Evolutionary conservation across 108 stramenopile genomes (phyloP).

Genomic region (Nitzschia palea): DNA sequence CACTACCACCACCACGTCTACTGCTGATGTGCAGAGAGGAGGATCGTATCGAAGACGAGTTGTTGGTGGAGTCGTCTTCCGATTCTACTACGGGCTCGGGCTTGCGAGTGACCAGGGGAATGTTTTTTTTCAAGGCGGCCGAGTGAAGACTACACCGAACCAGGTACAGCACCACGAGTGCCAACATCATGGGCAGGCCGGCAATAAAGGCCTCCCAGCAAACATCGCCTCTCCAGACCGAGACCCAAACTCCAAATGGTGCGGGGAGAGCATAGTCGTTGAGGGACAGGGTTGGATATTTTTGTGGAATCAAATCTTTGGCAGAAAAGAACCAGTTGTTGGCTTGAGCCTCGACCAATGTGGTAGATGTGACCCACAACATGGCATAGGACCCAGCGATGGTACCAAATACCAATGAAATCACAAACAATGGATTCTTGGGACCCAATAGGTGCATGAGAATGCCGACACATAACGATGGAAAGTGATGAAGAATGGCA

Average conservation of each 20-base stretch:
- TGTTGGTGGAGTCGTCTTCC: neutral
- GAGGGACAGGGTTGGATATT: neutral
- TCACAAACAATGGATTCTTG: constrained; percentile 54
- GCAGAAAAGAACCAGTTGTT: constrained; percentile 61
- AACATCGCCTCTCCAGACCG: constrained; percentile 9
- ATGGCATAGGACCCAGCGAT: constrained; percentile 44
- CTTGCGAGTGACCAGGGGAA: constrained; percentile 28
- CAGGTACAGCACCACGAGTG: constrained; percentile 45
- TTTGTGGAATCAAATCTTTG: constrained; percentile 53
- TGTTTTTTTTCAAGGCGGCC: constrained; percentile 57
- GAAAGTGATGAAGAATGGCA: constrained; percentile 52
- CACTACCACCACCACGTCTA: no score
- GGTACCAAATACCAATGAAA: constrained; percentile 43
- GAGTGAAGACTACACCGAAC: constrained; percentile 41
- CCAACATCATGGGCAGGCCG: constrained; percentile 43
- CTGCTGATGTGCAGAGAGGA: neutral
- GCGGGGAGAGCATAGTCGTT: constrained; percentile 20
- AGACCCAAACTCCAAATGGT: constrained; percentile 19
- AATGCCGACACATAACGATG: constrained; percentile 45
- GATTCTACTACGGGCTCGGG: neutral
- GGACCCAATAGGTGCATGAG: constrained; percentile 57
- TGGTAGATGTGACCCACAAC: constrained; percentile 45
- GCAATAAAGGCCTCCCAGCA: constrained; percentile 35
- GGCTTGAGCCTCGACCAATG: constrained; percentile 48
- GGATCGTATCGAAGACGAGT: neutral